Evolutionary conservation across 1,139 yeast genomes (phyloP).

Genomic region (Saccharomyces hybrid): DNA sequence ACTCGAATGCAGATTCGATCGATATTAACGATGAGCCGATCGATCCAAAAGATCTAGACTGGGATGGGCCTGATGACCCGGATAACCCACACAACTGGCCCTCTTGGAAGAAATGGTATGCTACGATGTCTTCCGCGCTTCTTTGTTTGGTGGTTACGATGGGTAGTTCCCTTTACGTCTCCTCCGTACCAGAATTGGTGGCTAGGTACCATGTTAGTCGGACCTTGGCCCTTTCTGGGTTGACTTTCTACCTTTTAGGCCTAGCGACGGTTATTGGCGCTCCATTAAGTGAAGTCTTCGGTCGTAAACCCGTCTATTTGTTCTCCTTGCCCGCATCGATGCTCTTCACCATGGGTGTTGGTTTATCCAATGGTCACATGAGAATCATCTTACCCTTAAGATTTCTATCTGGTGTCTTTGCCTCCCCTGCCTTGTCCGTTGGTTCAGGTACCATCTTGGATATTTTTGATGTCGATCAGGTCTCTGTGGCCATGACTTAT

Average conservation of each 20-base stretch:
- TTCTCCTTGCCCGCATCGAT: conserved; percentile 57
- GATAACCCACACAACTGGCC: conserved; percentile 66
- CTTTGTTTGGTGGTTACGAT: conserved; percentile 61
- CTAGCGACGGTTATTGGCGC: conserved; percentile 71
- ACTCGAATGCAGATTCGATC: background rate
- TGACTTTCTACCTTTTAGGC: conserved; percentile 64
- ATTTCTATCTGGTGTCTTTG: conserved; percentile 71
- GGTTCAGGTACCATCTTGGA: conserved; percentile 86
- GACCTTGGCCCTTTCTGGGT: conserved; percentile 56
- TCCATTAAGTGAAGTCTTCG: conserved; percentile 67
- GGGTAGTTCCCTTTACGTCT: conserved; percentile 63
- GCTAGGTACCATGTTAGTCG: conserved; percentile 43
- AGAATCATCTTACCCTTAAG: conserved; percentile 57
- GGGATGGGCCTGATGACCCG: conserved; percentile 55
- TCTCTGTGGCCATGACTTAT: conserved; percentile 62
- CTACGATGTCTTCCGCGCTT: conserved; percentile 54
- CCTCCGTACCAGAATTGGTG: conserved; percentile 50
- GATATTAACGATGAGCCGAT: conserved; percentile 7
- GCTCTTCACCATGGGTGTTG: conserved; percentile 72
- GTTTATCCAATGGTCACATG: conserved; percentile 48
- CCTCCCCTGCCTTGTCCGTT: conserved; percentile 78
- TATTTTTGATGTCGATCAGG: conserved; percentile 56
- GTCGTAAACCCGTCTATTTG: conserved; percentile 58
- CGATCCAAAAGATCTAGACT: conserved; percentile 43
- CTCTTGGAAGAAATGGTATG: conserved; percentile 50